phyloP scores from a whole-genome alignment of 108 stramenopile species.

The Pseudonitzschia pungens region DNA sequence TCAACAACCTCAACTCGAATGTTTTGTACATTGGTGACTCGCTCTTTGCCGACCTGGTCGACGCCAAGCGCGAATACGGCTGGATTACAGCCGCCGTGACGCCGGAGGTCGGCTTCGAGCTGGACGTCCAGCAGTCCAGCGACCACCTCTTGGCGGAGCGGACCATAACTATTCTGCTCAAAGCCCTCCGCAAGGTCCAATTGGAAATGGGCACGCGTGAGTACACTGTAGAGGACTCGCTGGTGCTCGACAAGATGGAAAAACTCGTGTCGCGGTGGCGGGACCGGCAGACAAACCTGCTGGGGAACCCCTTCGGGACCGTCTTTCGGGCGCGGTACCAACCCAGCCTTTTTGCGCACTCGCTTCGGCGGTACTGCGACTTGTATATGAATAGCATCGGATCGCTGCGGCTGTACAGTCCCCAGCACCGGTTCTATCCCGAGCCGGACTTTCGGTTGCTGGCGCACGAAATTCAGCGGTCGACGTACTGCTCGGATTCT shows the following conservation, averaged over 20 bases:
- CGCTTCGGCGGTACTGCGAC: constrained; percentile 67
- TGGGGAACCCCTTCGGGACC: constrained; percentile 86
- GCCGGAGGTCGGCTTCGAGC: constrained; percentile 76
- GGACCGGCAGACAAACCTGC: constrained; percentile 63
- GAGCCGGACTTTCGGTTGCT: constrained; percentile 64
- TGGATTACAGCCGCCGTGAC: constrained; percentile 92
- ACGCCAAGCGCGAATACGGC: constrained; percentile 89
- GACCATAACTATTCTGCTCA: constrained; percentile 73
- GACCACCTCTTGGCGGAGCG: constrained; percentile 59
- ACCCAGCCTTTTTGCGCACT: constrained; percentile 73
- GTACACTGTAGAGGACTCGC: constrained; percentile 58
- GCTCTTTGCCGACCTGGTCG: constrained; percentile 96
- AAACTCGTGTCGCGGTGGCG: constrained; percentile 75
- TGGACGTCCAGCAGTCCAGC: constrained; percentile 53
- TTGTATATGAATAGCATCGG: constrained; percentile 72
- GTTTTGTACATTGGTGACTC: constrained; percentile 97
- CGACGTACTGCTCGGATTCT: not conserved
- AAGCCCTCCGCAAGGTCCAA: constrained; percentile 66
- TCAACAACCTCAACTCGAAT: constrained; percentile 47
- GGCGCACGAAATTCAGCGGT: constrained; percentile 68
- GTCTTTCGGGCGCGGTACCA: constrained; percentile 86
- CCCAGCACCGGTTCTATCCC: constrained; percentile 87
- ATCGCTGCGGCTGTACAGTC: constrained; percentile 69
- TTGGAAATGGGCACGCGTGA: constrained; percentile 50
- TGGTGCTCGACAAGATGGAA: constrained; percentile 69